Evolutionary conservation across 2,329 filamentous ascomycete species (phyloP), one percentile per base, ranked within the genome.

Genomic region (Pseudocercospora musae): DNA sequence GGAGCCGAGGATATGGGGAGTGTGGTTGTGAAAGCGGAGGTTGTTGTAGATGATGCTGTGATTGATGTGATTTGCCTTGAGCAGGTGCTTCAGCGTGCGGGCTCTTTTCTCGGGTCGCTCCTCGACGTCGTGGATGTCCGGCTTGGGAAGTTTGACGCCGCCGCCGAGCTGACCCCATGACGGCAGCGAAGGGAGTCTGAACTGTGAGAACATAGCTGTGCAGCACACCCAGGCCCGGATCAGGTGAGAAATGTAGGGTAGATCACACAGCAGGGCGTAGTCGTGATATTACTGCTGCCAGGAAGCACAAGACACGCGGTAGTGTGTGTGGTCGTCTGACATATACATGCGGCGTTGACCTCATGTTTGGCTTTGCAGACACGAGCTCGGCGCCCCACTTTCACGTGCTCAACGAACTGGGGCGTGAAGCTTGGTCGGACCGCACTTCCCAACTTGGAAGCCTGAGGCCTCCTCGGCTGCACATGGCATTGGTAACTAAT

Each of bases 21-120:
- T 82, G 77, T 96, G 90, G 73, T 98, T 98, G 78, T 95, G 87
- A 71, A 88, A 95, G 65, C 84, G 80, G 4, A 89, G 80, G 58
- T 89, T 75, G 74, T 93, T 87, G 75, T 90, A 95, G 59, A 96
- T 78, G 68, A 98, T 88, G 31, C 92, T 87, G 77, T 96, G 86
- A 74, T 95, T 96, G 68, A 89, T 88, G 78, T 99, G 95, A 75
- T 98, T 98, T 57, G 93, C 89, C 76, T 90, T 91, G 64, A 99
- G 77, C 13, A 99, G 81, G 77, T 98, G 92, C 79, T 96, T 97
- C 65, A 99, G 82, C 20, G 91, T 91, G 64, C 94, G 84, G 18
- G 89, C 87, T 60, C 90, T 83, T 75, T 91, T 94, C 73, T 96
- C 92, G 8, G 87, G 84, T 53, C 87, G 83, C 4, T 88, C 89